Percentiles rank a stretch among this genome's conserved stretches.
These are phyloP conservation scores for Porcisia hertigi DNA, from an alignment of 208 protist genomes.

Conservation along the genomic window DNA sequence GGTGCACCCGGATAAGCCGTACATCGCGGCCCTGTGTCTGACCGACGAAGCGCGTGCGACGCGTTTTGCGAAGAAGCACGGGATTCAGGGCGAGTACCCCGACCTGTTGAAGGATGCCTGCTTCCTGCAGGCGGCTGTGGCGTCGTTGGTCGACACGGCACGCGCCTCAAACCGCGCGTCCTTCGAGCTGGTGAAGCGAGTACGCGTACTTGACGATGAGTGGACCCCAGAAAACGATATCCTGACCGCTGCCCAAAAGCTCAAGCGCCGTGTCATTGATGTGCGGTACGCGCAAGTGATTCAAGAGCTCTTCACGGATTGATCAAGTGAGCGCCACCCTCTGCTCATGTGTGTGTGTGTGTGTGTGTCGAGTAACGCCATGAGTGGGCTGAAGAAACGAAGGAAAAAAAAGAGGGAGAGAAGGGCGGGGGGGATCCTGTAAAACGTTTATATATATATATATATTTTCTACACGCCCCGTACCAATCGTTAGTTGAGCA, in stretches of 20 bases:
- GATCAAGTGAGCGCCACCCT: constrained; percentile 22
- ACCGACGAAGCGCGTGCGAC: constrained; percentile 48
- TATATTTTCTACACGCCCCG: no score
- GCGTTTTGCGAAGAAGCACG: constrained; percentile 52
- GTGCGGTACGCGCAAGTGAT: constrained; percentile 67
- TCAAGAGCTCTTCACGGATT: constrained; percentile 57
- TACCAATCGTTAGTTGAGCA: neutral
- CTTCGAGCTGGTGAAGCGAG: constrained; percentile 61
- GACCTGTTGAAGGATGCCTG: constrained; percentile 54
- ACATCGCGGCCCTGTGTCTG: constrained; percentile 65
- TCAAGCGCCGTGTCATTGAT: constrained; percentile 72
- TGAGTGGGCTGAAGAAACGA: neutral
- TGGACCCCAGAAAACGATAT: constrained; percentile 87
- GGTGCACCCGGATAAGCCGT: constrained; percentile 75
- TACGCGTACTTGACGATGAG: constrained; percentile 61
- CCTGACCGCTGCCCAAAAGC: constrained; percentile 80
- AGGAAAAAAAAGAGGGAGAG: no score
- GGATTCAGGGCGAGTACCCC: constrained; percentile 32
- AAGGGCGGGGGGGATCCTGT: no score
- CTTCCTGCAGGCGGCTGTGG: constrained; percentile 54
- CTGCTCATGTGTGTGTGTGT: constrained; percentile 5
- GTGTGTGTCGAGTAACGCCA: neutral
- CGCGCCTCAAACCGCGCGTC: constrained; percentile 18
- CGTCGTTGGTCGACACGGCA: constrained; percentile 53
- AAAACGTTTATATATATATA: no score